Percentiles rank a stretch among this genome's conserved stretches.
phyloP scores from a whole-genome alignment of 306 rosid species.

The Albizia julibrissin region DNA sequence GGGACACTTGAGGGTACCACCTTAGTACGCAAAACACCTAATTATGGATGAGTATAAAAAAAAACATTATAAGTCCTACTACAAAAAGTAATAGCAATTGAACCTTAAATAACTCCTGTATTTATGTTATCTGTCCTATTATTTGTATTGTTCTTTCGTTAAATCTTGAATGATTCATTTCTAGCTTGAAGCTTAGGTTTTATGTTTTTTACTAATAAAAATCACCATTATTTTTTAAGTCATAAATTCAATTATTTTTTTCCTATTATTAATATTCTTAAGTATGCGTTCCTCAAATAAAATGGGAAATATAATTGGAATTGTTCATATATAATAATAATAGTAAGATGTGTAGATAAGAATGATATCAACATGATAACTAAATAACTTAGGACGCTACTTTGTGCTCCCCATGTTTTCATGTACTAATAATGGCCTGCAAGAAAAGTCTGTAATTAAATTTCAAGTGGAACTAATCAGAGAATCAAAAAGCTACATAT shows the following conservation, averaged over 20 bases:
- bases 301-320: background rate
- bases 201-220: too few species aligned
- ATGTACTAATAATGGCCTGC: conserved; percentile 50
- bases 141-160: too few species aligned
- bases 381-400: conserved; percentile 19
- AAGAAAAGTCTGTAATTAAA: background rate
- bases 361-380: background rate
- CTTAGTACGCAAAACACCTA: too few species aligned
- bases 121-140: too few species aligned
- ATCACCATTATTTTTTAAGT: too few species aligned
- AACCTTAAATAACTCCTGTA: too few species aligned
- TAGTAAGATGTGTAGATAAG: background rate
- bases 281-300: background rate
- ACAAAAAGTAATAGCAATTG: too few species aligned
- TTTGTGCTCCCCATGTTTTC: conserved; percentile 46
- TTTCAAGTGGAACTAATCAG: background rate
- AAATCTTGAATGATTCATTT: background rate
- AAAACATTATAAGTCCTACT: too few species aligned
- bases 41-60: too few species aligned
- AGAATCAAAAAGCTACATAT: background rate
- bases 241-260: too few species aligned
- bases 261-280: too few species aligned
- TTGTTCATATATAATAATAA: background rate
- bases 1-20: too few species aligned
- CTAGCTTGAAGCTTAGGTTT: background rate